Percentiles rank a stretch among this genome's conserved stretches.
Conservation (phyloP, 371 early-diverging fungal species). For the Haplosporangium sp. region DNA sequence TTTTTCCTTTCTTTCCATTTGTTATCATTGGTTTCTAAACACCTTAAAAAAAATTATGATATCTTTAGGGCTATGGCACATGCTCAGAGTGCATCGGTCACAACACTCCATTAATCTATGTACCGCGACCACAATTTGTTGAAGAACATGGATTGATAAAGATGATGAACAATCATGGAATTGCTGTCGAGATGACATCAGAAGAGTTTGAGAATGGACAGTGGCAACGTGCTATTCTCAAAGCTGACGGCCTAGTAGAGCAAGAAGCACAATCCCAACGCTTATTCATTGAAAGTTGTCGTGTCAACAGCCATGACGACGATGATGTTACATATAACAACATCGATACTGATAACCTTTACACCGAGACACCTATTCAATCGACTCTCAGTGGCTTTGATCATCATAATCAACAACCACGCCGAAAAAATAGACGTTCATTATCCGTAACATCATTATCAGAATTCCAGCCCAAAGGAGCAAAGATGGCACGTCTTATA, state of each 20-base stretch:
- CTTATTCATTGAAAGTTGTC: neutral
- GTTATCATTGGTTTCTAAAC: neutral
- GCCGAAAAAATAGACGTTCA: conserved; percentile 13
- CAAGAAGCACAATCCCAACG: conserved; percentile 25
- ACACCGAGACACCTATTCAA: no score
- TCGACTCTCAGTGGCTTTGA: no score
- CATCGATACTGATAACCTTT: no score
- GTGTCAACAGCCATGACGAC: no score
- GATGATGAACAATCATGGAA: conserved; percentile 74
- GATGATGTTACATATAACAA: no score
- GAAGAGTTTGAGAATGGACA: conserved; percentile 71
- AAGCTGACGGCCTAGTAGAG: conserved; percentile 36
- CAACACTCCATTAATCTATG: conserved; percentile 78
- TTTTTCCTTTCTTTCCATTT: neutral
- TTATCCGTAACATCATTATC: conserved; percentile 22
- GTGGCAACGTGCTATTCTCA: conserved; percentile 63
- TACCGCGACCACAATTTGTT: conserved; percentile 82
- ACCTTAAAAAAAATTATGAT: no score
- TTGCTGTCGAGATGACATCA: conserved; percentile 70
- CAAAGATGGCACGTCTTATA: conserved; percentile 26
- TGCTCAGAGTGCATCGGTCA: conserved; percentile 86
- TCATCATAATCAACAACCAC: neutral
- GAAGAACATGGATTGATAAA: conserved; percentile 80
- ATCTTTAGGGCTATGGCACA: conserved; percentile 78
- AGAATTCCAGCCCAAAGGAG: conserved; percentile 8